Evolutionary conservation across 768 basidiomycete species (phyloP).

Genomic region (Termitomyces titanicus): DNA sequence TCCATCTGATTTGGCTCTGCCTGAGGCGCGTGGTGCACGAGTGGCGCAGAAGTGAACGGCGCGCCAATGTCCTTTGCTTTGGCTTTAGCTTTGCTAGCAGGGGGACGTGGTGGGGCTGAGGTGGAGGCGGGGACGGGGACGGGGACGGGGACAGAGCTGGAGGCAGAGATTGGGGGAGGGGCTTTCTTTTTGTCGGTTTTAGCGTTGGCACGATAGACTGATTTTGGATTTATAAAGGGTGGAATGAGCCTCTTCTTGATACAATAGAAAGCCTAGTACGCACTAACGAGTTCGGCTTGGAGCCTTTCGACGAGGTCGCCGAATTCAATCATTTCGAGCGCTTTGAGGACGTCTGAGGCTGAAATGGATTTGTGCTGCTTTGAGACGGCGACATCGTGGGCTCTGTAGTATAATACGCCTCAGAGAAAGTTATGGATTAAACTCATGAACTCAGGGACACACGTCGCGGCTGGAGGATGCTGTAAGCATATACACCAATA

Average conservation of each 20-base stretch:
- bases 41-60: slow-evolving; percentile 29
- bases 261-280: slow-evolving; percentile 16
- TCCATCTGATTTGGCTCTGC: slow-evolving; percentile 28
- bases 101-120: slow-evolving; percentile 11
- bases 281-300: slow-evolving; percentile 63
- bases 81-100: slow-evolving; percentile 28
- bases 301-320: slow-evolving; percentile 63
- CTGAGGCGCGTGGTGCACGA: slow-evolving; percentile 11
- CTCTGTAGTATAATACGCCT: slow-evolving; percentile 40
- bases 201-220: slow-evolving; percentile 63
- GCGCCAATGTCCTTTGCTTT: slow-evolving; percentile 33
- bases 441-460: slow-evolving; percentile 11
- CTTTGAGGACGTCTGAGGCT: slow-evolving; percentile 86
- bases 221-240: neutral
- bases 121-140: slow-evolving; percentile 20
- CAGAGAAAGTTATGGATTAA: neutral
- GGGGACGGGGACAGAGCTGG: neutral
- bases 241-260: neutral
- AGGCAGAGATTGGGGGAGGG: slow-evolving; percentile 18
- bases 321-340: slow-evolving; percentile 75
- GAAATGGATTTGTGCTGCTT: slow-evolving; percentile 84
- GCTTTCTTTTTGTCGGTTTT: slow-evolving; percentile 59
- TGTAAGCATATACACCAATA: neutral
- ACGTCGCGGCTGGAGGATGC: slow-evolving; percentile 54
- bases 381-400: slow-evolving; percentile 85